Conservation (phyloP, 202 grass and related monocot genomes). For the Digitaria exilis region DNA sequence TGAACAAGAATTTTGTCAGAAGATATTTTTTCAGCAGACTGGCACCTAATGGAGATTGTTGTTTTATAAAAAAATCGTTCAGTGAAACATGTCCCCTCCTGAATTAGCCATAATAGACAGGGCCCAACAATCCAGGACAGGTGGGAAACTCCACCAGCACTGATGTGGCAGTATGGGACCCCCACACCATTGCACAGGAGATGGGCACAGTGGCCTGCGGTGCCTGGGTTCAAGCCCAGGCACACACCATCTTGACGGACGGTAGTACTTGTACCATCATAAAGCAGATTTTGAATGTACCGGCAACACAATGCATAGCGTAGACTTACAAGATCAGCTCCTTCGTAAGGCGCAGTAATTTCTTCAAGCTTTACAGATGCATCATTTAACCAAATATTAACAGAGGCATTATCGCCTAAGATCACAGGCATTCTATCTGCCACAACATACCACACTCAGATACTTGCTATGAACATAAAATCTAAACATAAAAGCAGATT, state of each 20-base stretch:
- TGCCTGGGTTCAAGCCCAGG: neutral
- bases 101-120: neutral
- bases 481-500: constrained; percentile 14
- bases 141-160: neutral
- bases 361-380: constrained; percentile 65
- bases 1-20: neutral
- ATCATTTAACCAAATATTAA: constrained; percentile 75
- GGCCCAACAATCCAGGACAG: neutral
- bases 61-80: neutral
- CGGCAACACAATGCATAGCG: neutral
- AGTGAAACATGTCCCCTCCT: neutral
- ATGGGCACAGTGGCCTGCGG: neutral
- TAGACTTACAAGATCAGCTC: constrained; percentile 74
- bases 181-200: too few species aligned
- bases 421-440: constrained; percentile 96
- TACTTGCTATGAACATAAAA: constrained; percentile 10
- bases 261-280: neutral
- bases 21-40: neutral
- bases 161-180: neutral
- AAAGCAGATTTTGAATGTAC: neutral
- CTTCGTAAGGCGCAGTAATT: constrained; percentile 79
- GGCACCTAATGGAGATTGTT: neutral
- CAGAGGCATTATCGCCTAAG: constrained; percentile 54
- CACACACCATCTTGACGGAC: neutral
- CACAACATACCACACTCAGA: constrained; percentile 35